Conservation (phyloP, 441 rosid genomes). For the Manihot esculenta region DNA sequence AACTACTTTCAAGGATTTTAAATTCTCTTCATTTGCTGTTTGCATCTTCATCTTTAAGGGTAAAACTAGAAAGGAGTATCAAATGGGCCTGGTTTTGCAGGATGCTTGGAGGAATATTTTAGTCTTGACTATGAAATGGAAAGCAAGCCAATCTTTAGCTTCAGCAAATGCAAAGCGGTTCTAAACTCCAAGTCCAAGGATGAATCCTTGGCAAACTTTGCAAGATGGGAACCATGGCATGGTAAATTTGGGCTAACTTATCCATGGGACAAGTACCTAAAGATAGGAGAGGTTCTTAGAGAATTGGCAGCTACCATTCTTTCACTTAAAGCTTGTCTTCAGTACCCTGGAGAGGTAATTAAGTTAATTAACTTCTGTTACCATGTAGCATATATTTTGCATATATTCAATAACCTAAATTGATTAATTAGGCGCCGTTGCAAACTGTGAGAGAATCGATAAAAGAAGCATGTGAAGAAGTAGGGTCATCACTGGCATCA, state of each 20-base stretch:
- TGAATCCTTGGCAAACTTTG: slow-evolving; percentile 59
- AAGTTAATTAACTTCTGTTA: neutral
- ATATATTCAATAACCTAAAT: too few species aligned
- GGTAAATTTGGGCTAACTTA: slow-evolving; percentile 54
- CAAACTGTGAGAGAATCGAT: slow-evolving; percentile 27
- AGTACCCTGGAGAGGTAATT: slow-evolving; percentile 45
- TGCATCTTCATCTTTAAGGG: neutral
- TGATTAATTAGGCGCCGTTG: slow-evolving; percentile 28
- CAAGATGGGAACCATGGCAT: slow-evolving; percentile 84
- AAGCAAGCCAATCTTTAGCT: slow-evolving; percentile 16
- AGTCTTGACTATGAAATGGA: slow-evolving; percentile 25
- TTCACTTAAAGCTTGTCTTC: slow-evolving; percentile 42
- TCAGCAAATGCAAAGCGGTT: slow-evolving; percentile 39
- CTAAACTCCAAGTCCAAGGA: slow-evolving; percentile 57
- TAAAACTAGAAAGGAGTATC: neutral
- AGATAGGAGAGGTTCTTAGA: slow-evolving; percentile 49
- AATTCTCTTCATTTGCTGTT: too few species aligned
- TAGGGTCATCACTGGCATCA: slow-evolving; percentile 41
- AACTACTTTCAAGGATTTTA: neutral
- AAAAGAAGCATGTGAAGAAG: slow-evolving; percentile 43
- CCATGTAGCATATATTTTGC: too few species aligned
- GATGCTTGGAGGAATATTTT: slow-evolving; percentile 43
- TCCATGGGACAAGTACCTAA: slow-evolving; percentile 56
- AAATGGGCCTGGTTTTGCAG: slow-evolving; percentile 24
- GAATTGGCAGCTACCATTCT: slow-evolving; percentile 46